These are phyloP conservation scores for Tulasnella sp. DNA, from an alignment of 768 basidiomycete species.

Conservation along the genomic window DNA sequence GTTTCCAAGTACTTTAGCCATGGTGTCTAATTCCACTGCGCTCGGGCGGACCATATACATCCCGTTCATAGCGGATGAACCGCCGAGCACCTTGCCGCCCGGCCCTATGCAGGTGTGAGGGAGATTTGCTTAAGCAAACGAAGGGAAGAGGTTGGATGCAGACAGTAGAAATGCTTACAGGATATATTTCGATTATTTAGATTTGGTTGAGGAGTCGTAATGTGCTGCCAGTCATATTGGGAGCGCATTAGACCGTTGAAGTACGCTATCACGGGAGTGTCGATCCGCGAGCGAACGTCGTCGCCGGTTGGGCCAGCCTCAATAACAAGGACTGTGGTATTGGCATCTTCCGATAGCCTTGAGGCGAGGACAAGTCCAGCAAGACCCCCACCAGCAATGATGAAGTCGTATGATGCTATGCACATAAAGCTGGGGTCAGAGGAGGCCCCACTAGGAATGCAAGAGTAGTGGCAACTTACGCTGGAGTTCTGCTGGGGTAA, in stretches of 20 bases:
- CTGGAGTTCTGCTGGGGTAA: not conserved
- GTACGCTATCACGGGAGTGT: conserved; percentile 58
- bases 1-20: conserved; percentile 45
- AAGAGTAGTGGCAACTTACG: not conserved
- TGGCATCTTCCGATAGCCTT: conserved; percentile 34
- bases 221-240: conserved; percentile 60
- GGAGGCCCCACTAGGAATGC: not conserved
- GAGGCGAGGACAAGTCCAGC: conserved; percentile 34
- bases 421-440: not conserved
- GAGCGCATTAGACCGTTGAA: conserved; percentile 54
- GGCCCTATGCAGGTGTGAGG: conserved; percentile 13
- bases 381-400: conserved; percentile 35
- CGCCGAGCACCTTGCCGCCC: conserved; percentile 67
- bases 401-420: conserved; percentile 33
- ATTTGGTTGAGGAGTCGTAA: conserved; percentile 54
- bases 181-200: conserved; percentile 50
- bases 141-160: not conserved
- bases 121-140: not conserved
- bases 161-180: conserved; percentile 38
- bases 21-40: conserved; percentile 53
- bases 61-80: conserved; percentile 70
- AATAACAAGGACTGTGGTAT: conserved; percentile 32
- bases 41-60: conserved; percentile 66
- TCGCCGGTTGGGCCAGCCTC: conserved; percentile 35
- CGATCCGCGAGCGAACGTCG: conserved; percentile 42